Evolutionary conservation across 2,329 filamentous ascomycete genomes (phyloP).

Genomic region (Venturiaceae sp.): DNA sequence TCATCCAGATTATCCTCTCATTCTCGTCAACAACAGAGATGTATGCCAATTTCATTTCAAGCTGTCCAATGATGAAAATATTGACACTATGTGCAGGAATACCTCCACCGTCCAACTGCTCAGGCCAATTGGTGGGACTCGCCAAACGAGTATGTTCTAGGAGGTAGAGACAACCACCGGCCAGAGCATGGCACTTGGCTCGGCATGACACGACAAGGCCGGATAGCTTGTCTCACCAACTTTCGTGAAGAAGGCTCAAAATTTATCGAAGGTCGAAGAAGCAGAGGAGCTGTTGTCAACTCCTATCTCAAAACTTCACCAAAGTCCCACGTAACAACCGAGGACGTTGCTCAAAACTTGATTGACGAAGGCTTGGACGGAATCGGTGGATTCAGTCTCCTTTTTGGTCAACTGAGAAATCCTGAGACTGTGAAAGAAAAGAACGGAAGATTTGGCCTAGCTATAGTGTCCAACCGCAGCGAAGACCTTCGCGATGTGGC

Average conservation of each 20-base stretch:
- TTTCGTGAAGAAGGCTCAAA: conserved; percentile 44
- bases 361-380: conserved; percentile 45
- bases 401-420: conserved; percentile 44
- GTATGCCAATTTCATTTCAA: conserved; percentile 16
- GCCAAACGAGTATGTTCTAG: conserved; percentile 46
- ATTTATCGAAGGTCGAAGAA: conserved; percentile 35
- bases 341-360: conserved; percentile 43
- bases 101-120: conserved; percentile 50
- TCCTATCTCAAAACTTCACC: conserved; percentile 43
- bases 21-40: conserved; percentile 42
- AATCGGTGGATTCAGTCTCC: conserved; percentile 54
- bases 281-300: conserved; percentile 50
- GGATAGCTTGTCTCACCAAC: conserved; percentile 54
- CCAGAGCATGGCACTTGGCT: conserved; percentile 54
- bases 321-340: conserved; percentile 29
- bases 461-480: conserved; percentile 54
- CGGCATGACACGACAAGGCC: conserved; percentile 50
- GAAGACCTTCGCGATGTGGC: conserved; percentile 38
- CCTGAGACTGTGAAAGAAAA: conserved; percentile 9
- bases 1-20: conserved; percentile 39
- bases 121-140: conserved; percentile 49
- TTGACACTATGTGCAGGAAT: conserved; percentile 37
- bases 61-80: not conserved
- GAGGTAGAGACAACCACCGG: conserved; percentile 52
- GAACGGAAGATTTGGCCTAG: conserved; percentile 29